Conservation (phyloP, 306 rosid species). For the Quercus aquifolioides region DNA sequence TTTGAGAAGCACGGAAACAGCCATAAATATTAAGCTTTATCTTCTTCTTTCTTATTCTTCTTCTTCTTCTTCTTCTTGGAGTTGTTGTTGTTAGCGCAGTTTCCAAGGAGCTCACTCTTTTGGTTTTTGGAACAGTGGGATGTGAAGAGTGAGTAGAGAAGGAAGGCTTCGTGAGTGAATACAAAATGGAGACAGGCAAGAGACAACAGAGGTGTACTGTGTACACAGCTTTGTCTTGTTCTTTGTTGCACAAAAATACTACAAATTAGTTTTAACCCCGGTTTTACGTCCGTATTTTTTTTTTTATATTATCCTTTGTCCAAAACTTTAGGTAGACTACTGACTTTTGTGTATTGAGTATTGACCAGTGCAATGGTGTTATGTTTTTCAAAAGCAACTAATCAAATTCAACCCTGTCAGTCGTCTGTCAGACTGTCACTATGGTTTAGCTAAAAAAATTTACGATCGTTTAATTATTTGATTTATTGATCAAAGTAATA, state of each 20-base stretch:
- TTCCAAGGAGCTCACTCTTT: conserved; percentile 17
- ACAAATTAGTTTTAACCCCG: conserved; percentile 11
- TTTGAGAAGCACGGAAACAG: background rate
- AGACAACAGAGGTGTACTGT: background rate
- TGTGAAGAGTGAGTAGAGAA: background rate
- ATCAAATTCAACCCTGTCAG: too few species aligned
- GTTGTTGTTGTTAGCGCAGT: background rate
- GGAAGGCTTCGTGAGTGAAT: background rate
- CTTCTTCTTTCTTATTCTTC: background rate
- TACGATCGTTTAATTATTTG: too few species aligned
- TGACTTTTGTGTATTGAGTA: too few species aligned
- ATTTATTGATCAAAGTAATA: too few species aligned
- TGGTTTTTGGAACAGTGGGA: background rate
- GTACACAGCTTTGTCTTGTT: conserved; percentile 15
- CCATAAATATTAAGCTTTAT: background rate
- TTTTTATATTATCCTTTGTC: background rate
- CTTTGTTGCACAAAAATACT: conserved; percentile 8
- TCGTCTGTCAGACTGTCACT: too few species aligned
- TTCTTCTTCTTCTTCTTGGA: background rate
- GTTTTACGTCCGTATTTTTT: conserved; percentile 30
- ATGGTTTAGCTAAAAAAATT: too few species aligned
- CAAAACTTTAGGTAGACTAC: too few species aligned
- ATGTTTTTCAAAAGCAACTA: too few species aligned
- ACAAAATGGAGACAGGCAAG: background rate
- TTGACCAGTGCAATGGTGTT: too few species aligned